Conservation (phyloP, 1,139 yeast genomes). For the Ogataea hybrid region DNA sequence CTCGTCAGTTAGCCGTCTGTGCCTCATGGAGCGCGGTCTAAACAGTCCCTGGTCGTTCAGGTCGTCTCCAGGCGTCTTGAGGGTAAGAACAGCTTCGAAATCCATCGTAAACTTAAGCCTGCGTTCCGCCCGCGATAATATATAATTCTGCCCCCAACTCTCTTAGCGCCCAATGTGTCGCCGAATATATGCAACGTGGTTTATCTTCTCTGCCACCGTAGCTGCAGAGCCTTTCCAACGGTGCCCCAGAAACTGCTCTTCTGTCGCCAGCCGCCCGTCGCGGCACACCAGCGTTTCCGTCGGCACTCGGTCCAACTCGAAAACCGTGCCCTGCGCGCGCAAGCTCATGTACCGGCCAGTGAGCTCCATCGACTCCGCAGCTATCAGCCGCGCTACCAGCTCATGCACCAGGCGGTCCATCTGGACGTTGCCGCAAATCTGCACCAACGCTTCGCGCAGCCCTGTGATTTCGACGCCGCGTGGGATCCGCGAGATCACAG, state of each 20-base stretch:
- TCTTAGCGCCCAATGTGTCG: slow-evolving; percentile 14
- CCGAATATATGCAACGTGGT: slow-evolving; percentile 34
- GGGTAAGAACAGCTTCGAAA: slow-evolving; percentile 1
- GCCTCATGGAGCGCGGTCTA: slow-evolving; percentile 3
- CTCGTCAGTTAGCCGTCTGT: background rate
- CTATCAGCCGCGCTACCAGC: slow-evolving; percentile 60
- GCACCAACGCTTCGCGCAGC: slow-evolving; percentile 56
- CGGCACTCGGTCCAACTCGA: slow-evolving; percentile 30
- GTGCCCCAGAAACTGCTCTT: slow-evolving; percentile 31
- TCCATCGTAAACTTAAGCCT: background rate
- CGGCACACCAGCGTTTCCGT: slow-evolving; percentile 7
- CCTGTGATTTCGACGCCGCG: slow-evolving; percentile 61
- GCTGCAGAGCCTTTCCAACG: slow-evolving; percentile 28
- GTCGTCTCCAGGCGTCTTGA: slow-evolving; percentile 1
- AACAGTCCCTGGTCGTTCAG: slow-evolving; percentile 4
- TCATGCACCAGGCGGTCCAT: slow-evolving; percentile 56
- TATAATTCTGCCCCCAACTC: background rate
- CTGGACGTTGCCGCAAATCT: slow-evolving; percentile 65
- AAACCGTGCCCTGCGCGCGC: slow-evolving; percentile 43
- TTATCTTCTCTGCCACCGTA: slow-evolving; percentile 31
- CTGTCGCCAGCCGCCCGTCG: slow-evolving; percentile 27
- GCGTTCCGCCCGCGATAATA: background rate
- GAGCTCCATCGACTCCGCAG: slow-evolving; percentile 51
- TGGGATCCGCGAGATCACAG: slow-evolving; percentile 66
- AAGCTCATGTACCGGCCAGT: slow-evolving; percentile 39